These are phyloP conservation scores for Santalum album DNA, from an alignment of 164 flowering plant genomes.

Conservation along the genomic window DNA sequence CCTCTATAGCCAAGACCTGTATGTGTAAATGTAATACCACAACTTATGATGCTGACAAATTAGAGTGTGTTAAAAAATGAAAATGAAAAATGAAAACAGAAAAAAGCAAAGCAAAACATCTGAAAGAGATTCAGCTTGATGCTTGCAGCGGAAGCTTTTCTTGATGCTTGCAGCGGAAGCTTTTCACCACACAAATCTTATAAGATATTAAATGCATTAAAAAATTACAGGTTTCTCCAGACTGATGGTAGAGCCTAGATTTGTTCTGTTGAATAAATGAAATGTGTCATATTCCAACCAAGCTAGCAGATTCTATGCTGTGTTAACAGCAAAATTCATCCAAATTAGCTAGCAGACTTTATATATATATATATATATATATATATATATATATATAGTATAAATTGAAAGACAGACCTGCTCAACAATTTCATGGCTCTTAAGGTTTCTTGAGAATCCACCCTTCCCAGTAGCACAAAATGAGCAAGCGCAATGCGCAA, in stretches of 20 bases:
- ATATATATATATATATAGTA: too few species aligned
- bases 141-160: too few species aligned
- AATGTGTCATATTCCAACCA: background rate
- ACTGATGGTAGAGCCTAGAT: background rate
- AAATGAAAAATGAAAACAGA: background rate
- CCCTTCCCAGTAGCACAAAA: conserved; percentile 99
- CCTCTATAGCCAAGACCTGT: conserved; percentile 91
- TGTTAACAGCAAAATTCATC: background rate
- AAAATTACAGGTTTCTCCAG: background rate
- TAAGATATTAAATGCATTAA: background rate
- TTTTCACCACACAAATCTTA: background rate
- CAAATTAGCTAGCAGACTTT: too few species aligned
- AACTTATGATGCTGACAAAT: too few species aligned
- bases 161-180: background rate
- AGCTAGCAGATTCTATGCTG: background rate
- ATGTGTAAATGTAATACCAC: conserved; percentile 2
- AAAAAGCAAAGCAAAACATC: too few species aligned
- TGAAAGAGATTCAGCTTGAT: too few species aligned
- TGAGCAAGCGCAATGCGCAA: conserved; percentile 87
- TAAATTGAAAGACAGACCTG: conserved; percentile 44
- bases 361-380: too few species aligned
- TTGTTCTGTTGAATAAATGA: background rate
- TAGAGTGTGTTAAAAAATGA: background rate
- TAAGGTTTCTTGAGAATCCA: conserved; percentile 89
- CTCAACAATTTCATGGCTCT: conserved; percentile 91